Percentiles rank a stretch among this genome's conserved stretches.
Evolutionary conservation across 208 protist genomes (phyloP).

Genomic region (Crithidia acanthocephali): DNA sequence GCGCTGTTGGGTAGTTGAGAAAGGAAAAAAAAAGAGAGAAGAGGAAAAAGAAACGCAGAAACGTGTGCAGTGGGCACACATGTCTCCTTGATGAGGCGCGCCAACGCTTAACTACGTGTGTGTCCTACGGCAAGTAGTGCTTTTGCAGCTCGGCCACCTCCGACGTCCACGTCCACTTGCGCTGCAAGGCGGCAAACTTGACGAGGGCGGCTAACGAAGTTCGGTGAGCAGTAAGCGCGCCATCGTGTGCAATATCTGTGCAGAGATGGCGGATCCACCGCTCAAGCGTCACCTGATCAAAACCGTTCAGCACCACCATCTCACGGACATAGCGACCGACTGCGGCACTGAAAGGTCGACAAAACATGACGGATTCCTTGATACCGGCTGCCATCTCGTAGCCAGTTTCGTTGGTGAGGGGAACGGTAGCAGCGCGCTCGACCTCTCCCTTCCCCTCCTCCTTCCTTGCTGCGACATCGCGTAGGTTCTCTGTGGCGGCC

Average conservation of each 20-base stretch:
- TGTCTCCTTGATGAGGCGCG: background rate
- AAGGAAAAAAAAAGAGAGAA: too few species aligned
- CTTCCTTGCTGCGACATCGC: background rate
- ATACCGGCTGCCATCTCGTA: slow-evolving; percentile 26
- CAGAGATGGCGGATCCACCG: slow-evolving; percentile 45
- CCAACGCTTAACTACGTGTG: background rate
- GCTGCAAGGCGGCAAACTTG: slow-evolving; percentile 46
- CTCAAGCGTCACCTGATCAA: slow-evolving; percentile 40
- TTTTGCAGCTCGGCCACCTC: slow-evolving; percentile 28
- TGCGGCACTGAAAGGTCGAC: slow-evolving; percentile 38
- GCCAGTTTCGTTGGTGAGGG: background rate
- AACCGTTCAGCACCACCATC: slow-evolving; percentile 34
- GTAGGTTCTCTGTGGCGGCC: background rate
- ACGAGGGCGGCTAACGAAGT: slow-evolving; percentile 46
- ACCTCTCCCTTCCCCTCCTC: background rate
- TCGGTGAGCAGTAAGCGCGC: slow-evolving; percentile 14
- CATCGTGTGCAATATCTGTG: slow-evolving; percentile 6
- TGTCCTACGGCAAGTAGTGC: background rate
- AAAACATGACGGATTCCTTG: slow-evolving; percentile 41
- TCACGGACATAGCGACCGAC: slow-evolving; percentile 69
- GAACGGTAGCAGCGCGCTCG: too few species aligned
- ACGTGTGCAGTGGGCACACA: too few species aligned
- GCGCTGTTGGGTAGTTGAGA: too few species aligned
- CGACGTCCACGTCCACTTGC: slow-evolving; percentile 30
- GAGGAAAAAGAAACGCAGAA: too few species aligned